These are phyloP conservation scores for Cyclotella atomus DNA, from an alignment of 108 stramenopile genomes.

Conservation along the genomic window DNA sequence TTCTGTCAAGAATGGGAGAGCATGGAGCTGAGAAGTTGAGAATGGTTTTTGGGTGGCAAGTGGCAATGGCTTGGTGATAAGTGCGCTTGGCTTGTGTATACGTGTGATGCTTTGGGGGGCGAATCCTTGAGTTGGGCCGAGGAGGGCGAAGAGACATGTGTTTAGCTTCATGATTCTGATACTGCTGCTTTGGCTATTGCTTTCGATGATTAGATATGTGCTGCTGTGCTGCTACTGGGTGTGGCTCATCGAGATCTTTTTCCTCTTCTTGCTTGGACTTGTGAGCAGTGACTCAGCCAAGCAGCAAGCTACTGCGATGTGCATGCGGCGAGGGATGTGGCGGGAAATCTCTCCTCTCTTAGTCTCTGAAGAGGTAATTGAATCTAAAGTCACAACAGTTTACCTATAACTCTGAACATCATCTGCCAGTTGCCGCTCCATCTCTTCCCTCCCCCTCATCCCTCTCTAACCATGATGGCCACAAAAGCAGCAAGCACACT, in stretches of 20 bases:
- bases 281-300: too few relatives aligned
- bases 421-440: too few relatives aligned
- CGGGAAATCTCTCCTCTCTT: too few relatives aligned
- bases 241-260: too few relatives aligned
- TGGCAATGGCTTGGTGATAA: neutral
- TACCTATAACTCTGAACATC: too few relatives aligned
- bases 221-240: neutral
- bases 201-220: too few relatives aligned
- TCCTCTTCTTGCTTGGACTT: too few relatives aligned
- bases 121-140: neutral
- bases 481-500: neutral
- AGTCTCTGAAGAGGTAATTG: too few relatives aligned
- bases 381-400: too few relatives aligned
- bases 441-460: too few relatives aligned
- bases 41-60: neutral
- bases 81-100: neutral
- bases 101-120: neutral
- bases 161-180: neutral
- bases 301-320: too few relatives aligned
- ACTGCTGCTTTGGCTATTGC: neutral
- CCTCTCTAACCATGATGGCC: neutral
- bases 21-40: neutral
- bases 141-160: neutral
- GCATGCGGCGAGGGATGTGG: too few relatives aligned
- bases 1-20: slow-evolving; percentile 18